These are phyloP conservation scores for Pseudozyma pruni DNA, from an alignment of 1,284 basidiomycete species.

Conservation along the genomic window DNA sequence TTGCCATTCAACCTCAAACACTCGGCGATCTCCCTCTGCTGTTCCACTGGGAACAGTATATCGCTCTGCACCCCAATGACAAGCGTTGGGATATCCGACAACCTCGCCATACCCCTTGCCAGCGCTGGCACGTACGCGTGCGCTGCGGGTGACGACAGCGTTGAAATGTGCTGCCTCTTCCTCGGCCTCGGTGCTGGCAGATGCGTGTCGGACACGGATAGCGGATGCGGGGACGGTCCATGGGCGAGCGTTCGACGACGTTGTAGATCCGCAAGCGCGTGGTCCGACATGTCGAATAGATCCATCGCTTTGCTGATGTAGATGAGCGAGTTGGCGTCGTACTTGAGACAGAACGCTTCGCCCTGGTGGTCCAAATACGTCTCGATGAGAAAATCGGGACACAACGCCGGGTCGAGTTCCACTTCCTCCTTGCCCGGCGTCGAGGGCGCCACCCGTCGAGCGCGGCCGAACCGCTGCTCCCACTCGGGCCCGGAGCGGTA, in stretches of 20 bases:
- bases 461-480: conserved; percentile 94
- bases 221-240: conserved; percentile 34
- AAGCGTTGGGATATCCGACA: conserved; percentile 82
- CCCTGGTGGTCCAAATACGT: conserved; percentile 95
- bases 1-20: conserved; percentile 85
- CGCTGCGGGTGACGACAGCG: conserved; percentile 70
- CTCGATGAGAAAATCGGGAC: conserved; percentile 98
- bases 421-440: conserved; percentile 6
- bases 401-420: conserved; percentile 73
- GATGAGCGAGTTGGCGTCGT: conserved; percentile 98
- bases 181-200: conserved; percentile 24
- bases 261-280: conserved; percentile 77
- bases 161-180: conserved; percentile 72
- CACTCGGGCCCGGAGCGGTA: conserved; percentile 99
- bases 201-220: conserved; percentile 10
- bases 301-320: conserved; percentile 98
- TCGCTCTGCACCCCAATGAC: conserved; percentile 96
- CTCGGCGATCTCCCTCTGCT: conserved; percentile 94
- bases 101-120: conserved; percentile 81
- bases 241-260: conserved; percentile 46
- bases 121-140: conserved; percentile 81
- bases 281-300: conserved; percentile 91
- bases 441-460: conserved; percentile 70
- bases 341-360: conserved; percentile 92
- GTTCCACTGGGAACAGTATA: conserved; percentile 95